Percentiles rank a stretch among this genome's conserved stretches.
These are phyloP conservation scores for Cutaneotrichosporon curvatum DNA, from an alignment of 1,284 basidiomycete species.

Conservation along the genomic window DNA sequence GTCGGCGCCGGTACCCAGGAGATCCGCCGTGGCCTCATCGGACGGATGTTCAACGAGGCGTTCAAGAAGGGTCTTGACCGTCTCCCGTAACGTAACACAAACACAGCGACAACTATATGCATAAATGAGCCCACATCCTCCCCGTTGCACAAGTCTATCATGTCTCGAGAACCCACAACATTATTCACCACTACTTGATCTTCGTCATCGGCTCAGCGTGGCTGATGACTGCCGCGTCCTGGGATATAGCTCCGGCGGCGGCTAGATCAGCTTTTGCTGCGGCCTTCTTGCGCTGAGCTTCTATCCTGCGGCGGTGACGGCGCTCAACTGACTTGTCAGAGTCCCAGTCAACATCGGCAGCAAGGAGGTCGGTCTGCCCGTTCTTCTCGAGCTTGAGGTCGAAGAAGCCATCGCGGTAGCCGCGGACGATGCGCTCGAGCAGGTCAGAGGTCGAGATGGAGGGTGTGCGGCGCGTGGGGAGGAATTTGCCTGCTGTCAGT, in stretches of 20 bases:
- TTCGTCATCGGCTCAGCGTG: no score
- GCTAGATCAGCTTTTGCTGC: no score
- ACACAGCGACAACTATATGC: no score
- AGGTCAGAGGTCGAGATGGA: constrained; percentile 90
- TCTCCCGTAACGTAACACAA: no score
- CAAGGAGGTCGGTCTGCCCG: constrained; percentile 45
- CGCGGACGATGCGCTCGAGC: constrained; percentile 77
- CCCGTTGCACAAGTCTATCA: no score
- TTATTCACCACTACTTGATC: no score
- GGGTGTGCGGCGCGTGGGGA: constrained; percentile 90
- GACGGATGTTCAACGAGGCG: constrained; percentile 73
- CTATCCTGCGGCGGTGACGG: constrained; percentile 10
- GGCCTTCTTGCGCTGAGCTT: constrained; percentile 4
- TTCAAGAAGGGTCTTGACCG: no score
- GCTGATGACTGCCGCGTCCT: no score
- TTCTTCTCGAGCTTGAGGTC: constrained; percentile 78
- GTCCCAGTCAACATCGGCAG: constrained; percentile 47
- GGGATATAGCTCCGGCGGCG: no score
- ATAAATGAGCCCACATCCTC: no score
- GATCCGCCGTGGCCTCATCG: constrained; percentile 82
- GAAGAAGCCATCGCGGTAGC: constrained; percentile 73
- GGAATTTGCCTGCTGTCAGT: constrained; percentile 66
- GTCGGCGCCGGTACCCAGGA: constrained; percentile 90
- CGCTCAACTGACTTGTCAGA: constrained; percentile 21
- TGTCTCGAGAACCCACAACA: no score